Base-by-base conservation (phyloP, 192 early-diverging fungal genomes). In the Coemansia sp. region DNA sequence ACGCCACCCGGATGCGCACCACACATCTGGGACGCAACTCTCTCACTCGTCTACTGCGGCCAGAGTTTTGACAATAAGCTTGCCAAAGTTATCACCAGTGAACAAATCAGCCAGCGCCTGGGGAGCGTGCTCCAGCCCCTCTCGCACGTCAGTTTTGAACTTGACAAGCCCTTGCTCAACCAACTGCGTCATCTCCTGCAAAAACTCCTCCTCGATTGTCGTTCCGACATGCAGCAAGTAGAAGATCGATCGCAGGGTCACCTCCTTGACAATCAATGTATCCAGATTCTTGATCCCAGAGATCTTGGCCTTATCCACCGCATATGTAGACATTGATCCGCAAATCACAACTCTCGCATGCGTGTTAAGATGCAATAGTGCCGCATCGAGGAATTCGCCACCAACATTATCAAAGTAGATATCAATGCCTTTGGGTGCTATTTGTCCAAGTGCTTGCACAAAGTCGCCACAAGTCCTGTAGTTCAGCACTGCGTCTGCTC, bases 401-500 rank as follows among this genome's bases (percentile, higher is more conserved):
- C 88, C 89, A 22, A 93, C 89, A 54, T 90, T 84, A 51, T 94
- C 91, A 71, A 85, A 93, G 69, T 92, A 93, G 18, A 94, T 85
- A 65, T 95, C 94, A 58, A 95, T 85, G 28, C 94, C 92, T 7
- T 89, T 71, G 23, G 92, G 92, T 26, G 85, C 86, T 14, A 75
- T 66, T 73, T 86, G 66, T 32, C 54, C 71, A n/a, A 95, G 84
- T 21, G 81, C 83, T 0, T 62, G 71, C 1, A 65, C 51, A 7
- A 68, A 60, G 38, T 69, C 62, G 14, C 76, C 82, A 21, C 77
- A 83, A 10, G 84, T 92, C 77, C 94, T 96, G 88, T 96, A 96
- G 85, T 96, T 96, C 83, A 96, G 90, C 7, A 85, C 94, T 8
- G 81, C 89, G 68, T 96, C 92, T 22, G 89, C 90, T 3, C 88